Conservation (phyloP, 257 asterid species). For the Lycium ferocissimum region DNA sequence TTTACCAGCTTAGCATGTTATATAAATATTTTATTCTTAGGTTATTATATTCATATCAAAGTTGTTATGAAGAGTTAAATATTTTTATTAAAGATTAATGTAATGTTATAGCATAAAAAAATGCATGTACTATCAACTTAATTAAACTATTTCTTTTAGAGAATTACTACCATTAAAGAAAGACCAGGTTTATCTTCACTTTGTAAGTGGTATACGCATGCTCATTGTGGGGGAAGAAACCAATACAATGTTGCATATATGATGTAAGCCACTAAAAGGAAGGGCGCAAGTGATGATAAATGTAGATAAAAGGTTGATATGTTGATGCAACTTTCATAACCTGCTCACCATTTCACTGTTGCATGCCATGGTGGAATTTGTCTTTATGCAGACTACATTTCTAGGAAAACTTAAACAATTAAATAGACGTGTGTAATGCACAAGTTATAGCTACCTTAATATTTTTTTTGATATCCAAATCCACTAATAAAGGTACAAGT, state of each 20-base stretch:
- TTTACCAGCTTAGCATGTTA: neutral
- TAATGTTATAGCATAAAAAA: too few relatives aligned
- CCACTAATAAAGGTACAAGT: neutral
- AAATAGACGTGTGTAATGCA: conserved; percentile 17
- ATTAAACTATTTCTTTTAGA: too few relatives aligned
- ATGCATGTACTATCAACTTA: too few relatives aligned
- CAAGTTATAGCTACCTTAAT: neutral
- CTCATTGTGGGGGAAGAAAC: conserved; percentile 38
- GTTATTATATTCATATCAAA: too few relatives aligned
- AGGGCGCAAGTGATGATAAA: conserved; percentile 21
- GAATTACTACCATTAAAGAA: neutral
- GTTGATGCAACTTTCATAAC: conserved; percentile 68
- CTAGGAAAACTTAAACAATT: neutral
- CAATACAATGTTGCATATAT: conserved; percentile 42
- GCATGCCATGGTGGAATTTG: conserved; percentile 11
- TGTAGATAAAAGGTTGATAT: conserved; percentile 69
- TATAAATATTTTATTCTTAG: too few relatives aligned
- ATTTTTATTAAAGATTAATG: too few relatives aligned
- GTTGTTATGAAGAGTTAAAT: too few relatives aligned
- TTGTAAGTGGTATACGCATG: conserved; percentile 36
- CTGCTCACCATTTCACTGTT: conserved; percentile 49
- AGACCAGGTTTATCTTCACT: neutral
- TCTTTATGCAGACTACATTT: neutral
- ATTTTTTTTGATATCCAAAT: neutral
- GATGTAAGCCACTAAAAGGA: conserved; percentile 56